A percentile compares a stretch with the other conserved stretches of the same genome.
These are phyloP conservation scores for Stramenopiles sp. DNA, from an alignment of 352 stramenopile species.

Conservation along the genomic window DNA sequence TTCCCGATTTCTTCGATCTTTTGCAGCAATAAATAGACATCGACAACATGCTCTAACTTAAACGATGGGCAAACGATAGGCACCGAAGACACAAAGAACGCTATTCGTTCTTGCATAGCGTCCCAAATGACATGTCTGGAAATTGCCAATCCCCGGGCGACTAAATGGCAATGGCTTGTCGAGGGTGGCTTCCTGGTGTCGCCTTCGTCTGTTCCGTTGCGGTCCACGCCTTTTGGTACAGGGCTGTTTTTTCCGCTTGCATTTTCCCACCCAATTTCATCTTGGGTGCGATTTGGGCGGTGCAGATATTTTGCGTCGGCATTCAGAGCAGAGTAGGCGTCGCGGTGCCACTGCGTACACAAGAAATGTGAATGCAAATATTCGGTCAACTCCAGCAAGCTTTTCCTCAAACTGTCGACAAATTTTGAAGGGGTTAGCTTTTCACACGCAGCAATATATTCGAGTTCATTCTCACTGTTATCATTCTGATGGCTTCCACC, in stretches of 20 bases:
- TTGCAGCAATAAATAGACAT: neutral
- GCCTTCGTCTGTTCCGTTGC: neutral
- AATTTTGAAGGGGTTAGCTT: neutral
- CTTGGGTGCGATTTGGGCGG: neutral
- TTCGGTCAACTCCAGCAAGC: neutral
- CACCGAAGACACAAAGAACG: neutral
- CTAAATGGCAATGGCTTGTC: too few species aligned
- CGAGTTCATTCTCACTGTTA: neutral
- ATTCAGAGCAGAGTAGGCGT: constrained; percentile 1
- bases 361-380: neutral
- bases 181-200: neutral
- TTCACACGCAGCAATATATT: neutral
- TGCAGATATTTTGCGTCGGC: neutral
- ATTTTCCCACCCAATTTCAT: neutral
- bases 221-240: neutral
- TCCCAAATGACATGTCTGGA: neutral
- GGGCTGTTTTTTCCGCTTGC: neutral
- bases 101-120: neutral
- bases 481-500: neutral
- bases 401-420: neutral
- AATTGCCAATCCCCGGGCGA: neutral
- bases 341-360: neutral
- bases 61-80: neutral
- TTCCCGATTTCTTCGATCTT: neutral
- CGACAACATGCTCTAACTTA: constrained; percentile 1